Base-by-base conservation (phyloP, 345 rosid genomes). In the Lagerstroemia speciosa region DNA sequence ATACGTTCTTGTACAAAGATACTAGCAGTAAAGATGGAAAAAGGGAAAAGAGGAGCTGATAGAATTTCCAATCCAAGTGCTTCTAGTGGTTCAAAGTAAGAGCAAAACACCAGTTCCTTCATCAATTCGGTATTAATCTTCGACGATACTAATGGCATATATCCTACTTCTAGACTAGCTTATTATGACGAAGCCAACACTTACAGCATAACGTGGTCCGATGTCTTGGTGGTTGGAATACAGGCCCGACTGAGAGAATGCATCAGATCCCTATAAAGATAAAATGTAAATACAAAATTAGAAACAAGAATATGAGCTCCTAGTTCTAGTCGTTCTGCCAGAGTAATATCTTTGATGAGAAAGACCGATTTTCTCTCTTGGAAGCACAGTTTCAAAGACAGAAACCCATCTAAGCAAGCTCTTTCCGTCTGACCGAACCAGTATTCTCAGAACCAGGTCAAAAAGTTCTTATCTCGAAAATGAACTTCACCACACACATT, bases 171-270 rank as follows among this genome's bases (percentile, higher is more conserved):
- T 53, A 58, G 19, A 27, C 14, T 26, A 58, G 63, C 29, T 58
- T 58, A 41, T 41, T 41, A 58, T 58, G 63, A 14, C 0, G 16
- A 9, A 58, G 15, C 16, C 40, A 72, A 9, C 67, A 83, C 97
- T 89, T 65, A 93, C 97, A 79, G 97, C 85, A 73, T 93, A 93
- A 37, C 97, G 97, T 0, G 92, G 97, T 70, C 94, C 97, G 77
- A 93, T 93, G 80, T 91, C 97, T 85, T 93, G 98, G 80, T 93
- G 98, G 80, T 93, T 91, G 75, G 98, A 93, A 76, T 93, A 93
- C 66, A 93, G 92, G 74, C 98, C 98, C 24, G 97, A 93, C 71
- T 93, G 98, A 7, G 97, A 93, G 78, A 93, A 93, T 67, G 98
- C 97, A 73, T 93, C 97, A 55, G 94, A 84, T 53, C 97, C 98